Percentiles rank a stretch among this genome's conserved stretches.
Evolutionary conservation across 2,329 filamentous ascomycete species (phyloP).

Genomic region (Calcarisporium arbuscula): DNA sequence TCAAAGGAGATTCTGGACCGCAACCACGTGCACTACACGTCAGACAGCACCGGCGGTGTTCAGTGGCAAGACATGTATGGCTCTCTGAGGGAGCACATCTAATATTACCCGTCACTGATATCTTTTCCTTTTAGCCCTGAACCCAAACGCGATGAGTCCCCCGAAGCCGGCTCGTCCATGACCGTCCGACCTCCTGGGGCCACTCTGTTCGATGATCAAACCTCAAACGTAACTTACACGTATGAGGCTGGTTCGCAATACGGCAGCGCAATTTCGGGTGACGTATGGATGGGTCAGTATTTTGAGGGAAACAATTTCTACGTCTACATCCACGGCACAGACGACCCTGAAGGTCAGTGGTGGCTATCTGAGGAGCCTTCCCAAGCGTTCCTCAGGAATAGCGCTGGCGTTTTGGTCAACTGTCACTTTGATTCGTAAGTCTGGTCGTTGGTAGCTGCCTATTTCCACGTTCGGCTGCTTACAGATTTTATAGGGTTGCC

Average conservation of each 20-base stretch:
- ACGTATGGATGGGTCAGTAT: constrained; percentile 59
- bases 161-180: not conserved
- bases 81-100: not conserved
- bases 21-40: constrained; percentile 47
- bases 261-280: constrained; percentile 15
- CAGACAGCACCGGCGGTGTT: constrained; percentile 29
- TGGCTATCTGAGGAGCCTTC: constrained; percentile 48
- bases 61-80: constrained; percentile 20
- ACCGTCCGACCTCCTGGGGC: constrained; percentile 27
- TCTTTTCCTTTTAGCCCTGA: too few species aligned
- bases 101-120: not conserved
- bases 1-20: constrained; percentile 62
- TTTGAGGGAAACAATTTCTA: constrained; percentile 92
- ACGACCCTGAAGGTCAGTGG: constrained; percentile 68
- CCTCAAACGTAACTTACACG: constrained; percentile 68
- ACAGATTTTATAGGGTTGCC: constrained; percentile 56
- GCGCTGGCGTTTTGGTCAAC: constrained; percentile 86
- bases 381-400: constrained; percentile 48
- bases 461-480: constrained; percentile 7
- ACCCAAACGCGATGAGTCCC: not conserved
- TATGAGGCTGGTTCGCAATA: constrained; percentile 14
- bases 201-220: constrained; percentile 71
- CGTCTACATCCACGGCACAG: constrained; percentile 78
- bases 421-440: constrained; percentile 78
- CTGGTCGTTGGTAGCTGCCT: too few species aligned